Conservation (phyloP, 805 yeast genomes). For the Candida silvicultrix region DNA sequence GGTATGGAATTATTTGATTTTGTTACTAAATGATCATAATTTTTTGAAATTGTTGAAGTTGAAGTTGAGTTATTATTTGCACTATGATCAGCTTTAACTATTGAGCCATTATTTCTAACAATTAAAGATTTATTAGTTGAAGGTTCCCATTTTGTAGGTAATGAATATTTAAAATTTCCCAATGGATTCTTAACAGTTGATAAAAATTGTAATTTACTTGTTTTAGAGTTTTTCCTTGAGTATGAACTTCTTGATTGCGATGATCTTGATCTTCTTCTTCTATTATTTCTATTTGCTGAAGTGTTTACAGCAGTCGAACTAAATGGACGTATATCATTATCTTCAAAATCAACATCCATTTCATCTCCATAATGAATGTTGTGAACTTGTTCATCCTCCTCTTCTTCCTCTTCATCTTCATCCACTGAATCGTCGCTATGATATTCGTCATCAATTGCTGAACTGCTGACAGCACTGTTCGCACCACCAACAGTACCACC, state of each 20-base stretch:
- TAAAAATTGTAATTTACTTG: background rate
- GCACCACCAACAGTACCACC: background rate
- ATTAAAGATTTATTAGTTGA: conserved; percentile 3
- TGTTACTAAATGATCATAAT: conserved; percentile 17
- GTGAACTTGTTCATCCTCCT: background rate
- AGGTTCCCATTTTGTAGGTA: conserved; percentile 17
- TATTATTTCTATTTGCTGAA: conserved; percentile 1
- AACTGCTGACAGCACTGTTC: background rate
- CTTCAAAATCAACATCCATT: background rate
- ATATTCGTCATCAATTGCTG: conserved; percentile 3
- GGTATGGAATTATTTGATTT: conserved; percentile 32
- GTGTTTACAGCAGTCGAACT: too few species aligned
- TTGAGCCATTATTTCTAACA: conserved; percentile 8
- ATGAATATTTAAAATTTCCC: conserved; percentile 7
- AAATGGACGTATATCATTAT: background rate
- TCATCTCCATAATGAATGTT: background rate
- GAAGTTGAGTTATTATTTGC: conserved; percentile 1
- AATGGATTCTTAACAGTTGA: background rate
- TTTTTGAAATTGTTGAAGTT: conserved; percentile 6
- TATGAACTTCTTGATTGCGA: conserved; percentile 15
- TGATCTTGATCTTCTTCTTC: conserved; percentile 1
- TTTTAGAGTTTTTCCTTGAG: conserved; percentile 22
- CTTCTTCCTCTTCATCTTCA: conserved; percentile 4
- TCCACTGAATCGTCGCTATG: conserved; percentile 2
- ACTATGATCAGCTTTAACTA: conserved; percentile 8